Evolutionary conservation across 345 rosid species (phyloP).

Genomic region (Eucalyptus regnans): DNA sequence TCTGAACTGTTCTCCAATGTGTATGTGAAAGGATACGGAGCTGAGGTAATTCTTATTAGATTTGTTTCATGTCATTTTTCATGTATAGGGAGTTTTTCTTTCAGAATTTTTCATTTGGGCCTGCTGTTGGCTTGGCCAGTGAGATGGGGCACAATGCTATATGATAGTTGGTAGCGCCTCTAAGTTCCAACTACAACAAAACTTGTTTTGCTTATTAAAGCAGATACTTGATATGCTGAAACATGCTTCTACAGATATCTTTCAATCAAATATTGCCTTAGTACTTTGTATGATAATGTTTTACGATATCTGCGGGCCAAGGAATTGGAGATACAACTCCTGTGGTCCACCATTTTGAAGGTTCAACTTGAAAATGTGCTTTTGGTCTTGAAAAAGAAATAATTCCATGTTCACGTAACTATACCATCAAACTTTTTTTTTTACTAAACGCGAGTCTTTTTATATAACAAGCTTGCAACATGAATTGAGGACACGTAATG

Average conservation of each 20-base stretch:
- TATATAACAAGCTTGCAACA: background rate
- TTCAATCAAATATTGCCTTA: background rate
- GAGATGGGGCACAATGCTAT: background rate
- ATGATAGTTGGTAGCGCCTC: background rate
- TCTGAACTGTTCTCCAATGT: constrained; percentile 80
- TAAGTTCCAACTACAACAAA: background rate
- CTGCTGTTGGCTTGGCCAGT: background rate
- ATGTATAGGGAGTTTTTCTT: background rate
- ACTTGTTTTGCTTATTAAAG: background rate
- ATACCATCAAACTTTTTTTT: background rate
- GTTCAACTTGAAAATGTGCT: background rate
- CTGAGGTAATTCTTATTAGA: constrained; percentile 41
- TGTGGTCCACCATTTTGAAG: background rate
- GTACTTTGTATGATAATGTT: background rate
- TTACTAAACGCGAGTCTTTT: background rate
- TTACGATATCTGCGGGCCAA: background rate
- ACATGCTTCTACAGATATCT: background rate
- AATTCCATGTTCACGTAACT: background rate
- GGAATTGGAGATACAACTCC: background rate
- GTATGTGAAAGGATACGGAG: constrained; percentile 62
- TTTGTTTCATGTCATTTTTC: background rate
- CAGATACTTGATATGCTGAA: background rate
- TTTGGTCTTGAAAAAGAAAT: background rate
- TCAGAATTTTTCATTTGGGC: background rate
- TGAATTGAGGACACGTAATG: background rate